These are phyloP conservation scores for Spergularia azorica DNA, from an alignment of 179 eudicot genomes.

Conservation along the genomic window DNA sequence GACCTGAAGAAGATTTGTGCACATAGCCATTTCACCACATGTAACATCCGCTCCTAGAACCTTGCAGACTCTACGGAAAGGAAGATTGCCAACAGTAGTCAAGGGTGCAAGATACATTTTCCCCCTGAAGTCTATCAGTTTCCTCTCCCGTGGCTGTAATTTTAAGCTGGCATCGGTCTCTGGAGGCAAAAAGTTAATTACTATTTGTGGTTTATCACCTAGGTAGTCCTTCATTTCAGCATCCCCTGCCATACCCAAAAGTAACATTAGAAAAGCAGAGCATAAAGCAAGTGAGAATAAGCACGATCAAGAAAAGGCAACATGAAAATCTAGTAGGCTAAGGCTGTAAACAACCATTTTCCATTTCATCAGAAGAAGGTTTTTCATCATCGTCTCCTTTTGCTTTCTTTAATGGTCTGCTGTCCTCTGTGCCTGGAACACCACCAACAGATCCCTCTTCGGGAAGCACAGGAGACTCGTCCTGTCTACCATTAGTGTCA, in stretches of 20 bases:
- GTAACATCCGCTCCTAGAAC: conserved; percentile 92
- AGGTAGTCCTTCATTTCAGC: conserved; percentile 30
- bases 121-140: conserved; percentile 83
- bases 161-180: conserved; percentile 78
- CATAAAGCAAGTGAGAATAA: background rate
- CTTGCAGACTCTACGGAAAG: conserved; percentile 93
- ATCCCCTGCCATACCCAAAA: conserved; percentile 24
- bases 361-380: conserved; percentile 25
- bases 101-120: conserved; percentile 96
- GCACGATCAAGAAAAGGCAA: conserved; percentile 1
- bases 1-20: conserved; percentile 98
- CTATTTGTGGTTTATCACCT: conserved; percentile 28
- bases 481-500: conserved; percentile 26
- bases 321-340: background rate
- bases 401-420: conserved; percentile 68
- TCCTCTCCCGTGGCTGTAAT: conserved; percentile 71
- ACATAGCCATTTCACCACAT: conserved; percentile 99
- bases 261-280: background rate
- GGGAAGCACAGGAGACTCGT: conserved; percentile 29
- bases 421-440: conserved; percentile 41
- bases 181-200: conserved; percentile 20
- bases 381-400: conserved; percentile 50
- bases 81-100: conserved; percentile 97
- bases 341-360: conserved; percentile 41
- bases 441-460: conserved; percentile 37